Evolutionary conservation across 1,284 basidiomycete genomes (phyloP).

Genomic region (Neonothopanus nambi): DNA sequence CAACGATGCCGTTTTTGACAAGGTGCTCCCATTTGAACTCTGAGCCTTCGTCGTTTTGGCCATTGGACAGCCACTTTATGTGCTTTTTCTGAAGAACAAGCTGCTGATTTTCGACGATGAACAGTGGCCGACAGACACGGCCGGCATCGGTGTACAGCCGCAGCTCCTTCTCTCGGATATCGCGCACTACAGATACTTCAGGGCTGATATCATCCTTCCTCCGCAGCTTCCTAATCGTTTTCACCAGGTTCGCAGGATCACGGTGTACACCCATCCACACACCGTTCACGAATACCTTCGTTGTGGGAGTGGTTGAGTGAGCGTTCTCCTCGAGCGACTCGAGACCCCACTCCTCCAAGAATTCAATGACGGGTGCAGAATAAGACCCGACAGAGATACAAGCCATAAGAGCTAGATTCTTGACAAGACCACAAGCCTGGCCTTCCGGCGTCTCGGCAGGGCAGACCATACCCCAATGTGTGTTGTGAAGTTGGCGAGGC

Average conservation of each 20-base stretch:
- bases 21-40: conserved; percentile 86
- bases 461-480: conserved; percentile 99
- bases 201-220: conserved; percentile 95
- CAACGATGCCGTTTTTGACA: conserved; percentile 87
- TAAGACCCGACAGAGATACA: conserved; percentile 98
- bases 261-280: conserved; percentile 99
- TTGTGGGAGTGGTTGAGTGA: conserved; percentile 72
- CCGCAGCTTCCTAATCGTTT: conserved; percentile 90
- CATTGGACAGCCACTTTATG: conserved; percentile 70
- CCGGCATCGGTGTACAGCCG: conserved; percentile 96
- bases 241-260: conserved; percentile 89
- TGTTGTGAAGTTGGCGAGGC: conserved; percentile 98
- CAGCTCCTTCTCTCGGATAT: conserved; percentile 95
- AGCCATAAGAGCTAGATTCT: conserved; percentile 97
- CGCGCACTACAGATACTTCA: conserved; percentile 95
- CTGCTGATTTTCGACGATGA: conserved; percentile 92
- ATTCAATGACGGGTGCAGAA: conserved; percentile 96
- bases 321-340: conserved; percentile 92
- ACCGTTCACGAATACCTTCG: conserved; percentile 99
- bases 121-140: conserved; percentile 93
- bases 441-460: conserved; percentile 99
- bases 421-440: conserved; percentile 98
- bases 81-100: conserved; percentile 87
- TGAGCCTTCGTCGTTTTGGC: conserved; percentile 53
- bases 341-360: conserved; percentile 97